Conservation (phyloP, 2,329 filamentous ascomycete genomes). For the Colletotrichum orchidophilum region DNA sequence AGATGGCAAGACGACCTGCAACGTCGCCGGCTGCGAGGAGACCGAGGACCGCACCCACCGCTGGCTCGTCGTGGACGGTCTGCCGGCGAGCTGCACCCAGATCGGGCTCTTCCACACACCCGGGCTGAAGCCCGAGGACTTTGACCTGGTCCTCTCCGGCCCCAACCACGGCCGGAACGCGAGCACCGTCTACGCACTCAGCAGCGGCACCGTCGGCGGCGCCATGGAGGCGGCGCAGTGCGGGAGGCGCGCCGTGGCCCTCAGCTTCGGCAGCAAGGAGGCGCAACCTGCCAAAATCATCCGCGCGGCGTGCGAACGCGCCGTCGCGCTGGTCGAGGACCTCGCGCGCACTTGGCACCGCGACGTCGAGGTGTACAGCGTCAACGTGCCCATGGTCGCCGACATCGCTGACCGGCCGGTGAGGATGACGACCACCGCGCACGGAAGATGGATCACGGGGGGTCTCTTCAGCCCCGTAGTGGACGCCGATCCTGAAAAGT, state of each 20-base stretch:
- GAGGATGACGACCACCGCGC: conserved; percentile 74
- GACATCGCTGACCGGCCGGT: conserved; percentile 68
- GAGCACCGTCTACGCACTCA: conserved; percentile 65
- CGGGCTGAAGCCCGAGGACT: conserved; percentile 39
- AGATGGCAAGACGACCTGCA: conserved; percentile 4
- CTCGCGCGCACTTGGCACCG: conserved; percentile 66
- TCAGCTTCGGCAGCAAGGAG: conserved; percentile 77
- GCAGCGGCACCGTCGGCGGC: conserved; percentile 66
- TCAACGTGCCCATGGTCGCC: conserved; percentile 75
- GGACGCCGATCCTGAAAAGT: conserved; percentile 21
- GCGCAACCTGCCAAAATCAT: conserved; percentile 71
- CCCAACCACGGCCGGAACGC: conserved; percentile 71
- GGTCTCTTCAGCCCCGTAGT: conserved; percentile 40
- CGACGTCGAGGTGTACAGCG: conserved; percentile 70
- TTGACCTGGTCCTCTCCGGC: conserved; percentile 67
- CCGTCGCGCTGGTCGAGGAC: conserved; percentile 69
- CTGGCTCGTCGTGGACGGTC: conserved; percentile 69
- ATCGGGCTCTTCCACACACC: conserved; percentile 66
- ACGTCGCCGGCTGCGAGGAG: conserved; percentile 49
- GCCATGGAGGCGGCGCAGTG: conserved; percentile 67
- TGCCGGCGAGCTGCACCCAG: conserved; percentile 67
- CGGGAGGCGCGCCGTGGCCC: conserved; percentile 67
- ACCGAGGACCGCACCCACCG: conserved; percentile 53
- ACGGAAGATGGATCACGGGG: conserved; percentile 71
- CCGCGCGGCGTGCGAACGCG: conserved; percentile 68